A percentile compares a stretch with the other conserved stretches of the same genome.
These are phyloP conservation scores for Cladosporium colombiae DNA, from an alignment of 2,329 filamentous ascomycete genomes.

Conservation along the genomic window DNA sequence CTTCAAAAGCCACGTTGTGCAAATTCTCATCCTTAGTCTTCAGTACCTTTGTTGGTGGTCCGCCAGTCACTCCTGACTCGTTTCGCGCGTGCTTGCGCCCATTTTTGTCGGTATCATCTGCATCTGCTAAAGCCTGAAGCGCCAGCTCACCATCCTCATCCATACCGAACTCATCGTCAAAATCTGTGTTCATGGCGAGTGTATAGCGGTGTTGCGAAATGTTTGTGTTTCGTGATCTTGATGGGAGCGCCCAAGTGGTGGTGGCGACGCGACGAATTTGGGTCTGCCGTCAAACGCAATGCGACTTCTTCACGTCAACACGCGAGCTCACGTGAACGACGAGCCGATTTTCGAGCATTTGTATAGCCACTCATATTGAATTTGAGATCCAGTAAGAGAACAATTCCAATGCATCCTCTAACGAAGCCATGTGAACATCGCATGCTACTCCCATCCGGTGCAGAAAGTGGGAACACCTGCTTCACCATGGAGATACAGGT, in stretches of 20 bases:
- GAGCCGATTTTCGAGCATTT: neutral
- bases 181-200: neutral
- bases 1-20: slow-evolving; percentile 9
- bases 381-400: neutral
- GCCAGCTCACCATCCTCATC: slow-evolving; percentile 31
- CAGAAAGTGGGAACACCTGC: neutral
- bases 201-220: neutral
- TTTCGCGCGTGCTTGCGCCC: slow-evolving; percentile 9
- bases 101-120: neutral
- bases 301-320: neutral
- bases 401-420: too few species aligned
- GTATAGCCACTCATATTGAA: rapidly evolving
- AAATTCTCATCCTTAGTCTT: neutral
- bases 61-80: neutral
- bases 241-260: neutral
- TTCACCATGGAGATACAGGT: neutral
- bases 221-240: neutral
- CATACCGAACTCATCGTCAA: slow-evolving; percentile 32
- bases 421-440: neutral
- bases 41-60: neutral
- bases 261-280: neutral
- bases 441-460: neutral
- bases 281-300: neutral
- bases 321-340: neutral
- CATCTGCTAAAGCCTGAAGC: slow-evolving; percentile 17